Conservation (phyloP, 768 basidiomycete species). For the Dentipellis fragilis region DNA sequence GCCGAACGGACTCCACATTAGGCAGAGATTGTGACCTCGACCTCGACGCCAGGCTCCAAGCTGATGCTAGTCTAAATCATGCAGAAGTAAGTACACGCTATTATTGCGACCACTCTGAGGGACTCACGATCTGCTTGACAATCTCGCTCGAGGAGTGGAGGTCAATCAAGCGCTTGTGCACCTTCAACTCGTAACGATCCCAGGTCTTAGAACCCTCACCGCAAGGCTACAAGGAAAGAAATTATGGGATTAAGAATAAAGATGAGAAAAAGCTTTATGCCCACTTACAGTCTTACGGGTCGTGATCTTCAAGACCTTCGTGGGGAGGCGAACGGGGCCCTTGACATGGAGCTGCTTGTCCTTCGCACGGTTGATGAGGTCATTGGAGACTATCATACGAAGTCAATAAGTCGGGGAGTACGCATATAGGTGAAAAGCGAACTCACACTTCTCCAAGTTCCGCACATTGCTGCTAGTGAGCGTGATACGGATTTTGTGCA, state of each 20-base stretch:
- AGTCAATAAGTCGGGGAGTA: not conserved
- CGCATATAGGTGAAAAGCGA: not conserved
- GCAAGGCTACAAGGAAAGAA: conserved; percentile 56
- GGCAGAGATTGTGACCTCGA: conserved; percentile 92
- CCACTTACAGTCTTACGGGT: conserved; percentile 91
- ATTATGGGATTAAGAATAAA: too few species aligned
- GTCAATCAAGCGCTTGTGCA: conserved; percentile 99
- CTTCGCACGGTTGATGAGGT: conserved; percentile 97
- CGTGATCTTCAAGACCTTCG: conserved; percentile 97
- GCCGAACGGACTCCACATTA: conserved; percentile 21
- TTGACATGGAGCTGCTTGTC: conserved; percentile 99
- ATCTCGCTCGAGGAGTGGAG: conserved; percentile 97
- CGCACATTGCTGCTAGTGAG: conserved; percentile 95
- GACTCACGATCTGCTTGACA: conserved; percentile 96
- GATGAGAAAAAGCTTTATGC: not conserved
- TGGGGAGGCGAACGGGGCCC: conserved; percentile 97
- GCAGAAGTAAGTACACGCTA: not conserved
- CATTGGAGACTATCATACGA: conserved; percentile 67
- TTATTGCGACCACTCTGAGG: not conserved
- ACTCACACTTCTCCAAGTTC: conserved; percentile 95
- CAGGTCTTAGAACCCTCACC: conserved; percentile 99
- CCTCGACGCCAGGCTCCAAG: conserved; percentile 98
- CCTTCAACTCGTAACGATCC: conserved; percentile 98
- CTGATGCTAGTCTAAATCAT: conserved; percentile 82
- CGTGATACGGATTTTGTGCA: conserved; percentile 99